Conservation (phyloP, 2,329 filamentous ascomycete species). For the Berkeleyomyces basicola region DNA sequence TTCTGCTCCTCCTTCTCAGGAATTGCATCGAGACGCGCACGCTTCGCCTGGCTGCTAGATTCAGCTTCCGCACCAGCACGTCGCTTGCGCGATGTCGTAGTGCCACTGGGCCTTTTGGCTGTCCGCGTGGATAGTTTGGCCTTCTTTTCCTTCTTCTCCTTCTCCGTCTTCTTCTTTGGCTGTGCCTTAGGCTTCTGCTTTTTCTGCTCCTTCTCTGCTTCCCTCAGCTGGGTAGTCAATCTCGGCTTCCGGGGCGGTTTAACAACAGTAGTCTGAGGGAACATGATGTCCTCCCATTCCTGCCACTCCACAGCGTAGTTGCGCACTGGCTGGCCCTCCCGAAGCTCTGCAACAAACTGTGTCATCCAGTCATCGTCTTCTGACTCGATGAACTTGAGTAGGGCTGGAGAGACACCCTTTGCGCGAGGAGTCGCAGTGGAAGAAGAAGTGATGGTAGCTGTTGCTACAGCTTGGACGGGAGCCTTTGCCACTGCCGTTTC, state of each 20-base stretch:
- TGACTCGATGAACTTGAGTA: not conserved
- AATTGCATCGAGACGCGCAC: not conserved
- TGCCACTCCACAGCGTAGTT: constrained; percentile 1
- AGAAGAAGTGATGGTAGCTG: not conserved
- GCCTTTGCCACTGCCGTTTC: not conserved
- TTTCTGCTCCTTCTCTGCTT: not conserved
- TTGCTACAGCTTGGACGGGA: not conserved
- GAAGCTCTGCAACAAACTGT: not conserved
- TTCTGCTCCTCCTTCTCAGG: not conserved
- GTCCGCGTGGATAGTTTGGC: not conserved
- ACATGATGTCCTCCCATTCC: constrained; percentile 1
- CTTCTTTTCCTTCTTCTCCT: not conserved
- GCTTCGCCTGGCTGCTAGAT: not conserved
- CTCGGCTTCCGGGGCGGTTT: not conserved
- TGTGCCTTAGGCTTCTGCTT: not conserved
- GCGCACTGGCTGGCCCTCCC: not conserved
- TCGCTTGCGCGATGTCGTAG: not conserved
- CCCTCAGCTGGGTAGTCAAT: not conserved
- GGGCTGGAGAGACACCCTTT: not conserved
- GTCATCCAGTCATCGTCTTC: constrained; percentile 1
- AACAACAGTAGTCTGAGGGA: not conserved
- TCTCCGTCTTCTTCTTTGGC: not conserved
- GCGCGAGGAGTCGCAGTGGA: not conserved
- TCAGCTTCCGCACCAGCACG: not conserved
- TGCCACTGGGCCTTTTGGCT: not conserved